Percentiles rank a stretch among this genome's conserved stretches.
Evolutionary conservation across 1,284 basidiomycete genomes (phyloP).

Genomic region (Sanghuangporus baumii): DNA sequence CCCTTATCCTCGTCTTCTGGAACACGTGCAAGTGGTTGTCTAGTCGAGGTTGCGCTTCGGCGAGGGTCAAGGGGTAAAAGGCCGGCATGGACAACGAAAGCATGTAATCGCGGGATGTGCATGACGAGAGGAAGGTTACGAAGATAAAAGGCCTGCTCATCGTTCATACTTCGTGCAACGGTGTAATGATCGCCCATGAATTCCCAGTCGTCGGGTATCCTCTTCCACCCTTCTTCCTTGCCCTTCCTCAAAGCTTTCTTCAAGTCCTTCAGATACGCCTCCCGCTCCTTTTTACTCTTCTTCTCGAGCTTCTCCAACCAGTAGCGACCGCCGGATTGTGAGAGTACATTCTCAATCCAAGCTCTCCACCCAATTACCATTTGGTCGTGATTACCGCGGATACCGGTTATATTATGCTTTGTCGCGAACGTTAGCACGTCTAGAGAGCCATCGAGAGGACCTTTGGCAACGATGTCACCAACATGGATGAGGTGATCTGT

Average conservation of each 20-base stretch:
- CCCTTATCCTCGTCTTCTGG: slow-evolving; percentile 29
- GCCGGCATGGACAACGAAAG: slow-evolving; percentile 81
- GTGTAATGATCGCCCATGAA: slow-evolving; percentile 73
- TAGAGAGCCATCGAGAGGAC: slow-evolving; percentile 50
- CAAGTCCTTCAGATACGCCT: slow-evolving; percentile 30
- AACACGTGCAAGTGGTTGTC: slow-evolving; percentile 64
- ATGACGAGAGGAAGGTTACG: slow-evolving; percentile 64
- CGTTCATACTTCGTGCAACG: slow-evolving; percentile 60
- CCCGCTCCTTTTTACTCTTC: slow-evolving; percentile 38
- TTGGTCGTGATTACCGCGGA: slow-evolving; percentile 91
- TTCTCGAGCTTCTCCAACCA: slow-evolving; percentile 45
- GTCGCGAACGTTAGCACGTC: slow-evolving; percentile 63
- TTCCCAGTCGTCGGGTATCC: slow-evolving; percentile 58
- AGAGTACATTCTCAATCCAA: slow-evolving; percentile 55
- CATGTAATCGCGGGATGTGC: slow-evolving; percentile 71
- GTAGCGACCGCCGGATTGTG: slow-evolving; percentile 24
- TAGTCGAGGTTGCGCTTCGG: slow-evolving; percentile 38
- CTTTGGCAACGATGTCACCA: slow-evolving; percentile 79
- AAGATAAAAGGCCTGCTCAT: slow-evolving; percentile 62
- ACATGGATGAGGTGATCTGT: slow-evolving; percentile 71
- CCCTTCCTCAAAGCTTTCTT: slow-evolving; percentile 28
- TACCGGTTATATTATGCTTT: slow-evolving; percentile 56
- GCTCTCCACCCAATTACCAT: slow-evolving; percentile 79
- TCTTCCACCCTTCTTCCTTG: slow-evolving; percentile 41
- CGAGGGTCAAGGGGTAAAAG: slow-evolving; percentile 67